Base-by-base conservation (phyloP, 805 yeast genomes). In the Ogataea pini region DNA sequence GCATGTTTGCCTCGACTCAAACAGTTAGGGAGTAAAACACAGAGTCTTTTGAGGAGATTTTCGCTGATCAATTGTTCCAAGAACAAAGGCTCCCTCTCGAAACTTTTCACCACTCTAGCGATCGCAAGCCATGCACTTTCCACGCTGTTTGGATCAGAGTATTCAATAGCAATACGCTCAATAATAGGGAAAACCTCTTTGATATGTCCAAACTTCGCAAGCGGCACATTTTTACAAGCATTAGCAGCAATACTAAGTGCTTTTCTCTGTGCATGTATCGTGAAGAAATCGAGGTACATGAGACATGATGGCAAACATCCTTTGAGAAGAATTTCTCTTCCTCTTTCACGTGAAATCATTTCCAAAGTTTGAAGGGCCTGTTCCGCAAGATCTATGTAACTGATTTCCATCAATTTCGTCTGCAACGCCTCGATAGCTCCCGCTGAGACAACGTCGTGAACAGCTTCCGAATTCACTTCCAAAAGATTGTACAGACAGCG, bases 351-450 rank as follows among this genome's bases (percentile, higher is more conserved):
- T 1, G 90, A 80, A 13, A 86, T 79, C 63, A 79, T 72, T 60
- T 85, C 91, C 39, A 86, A 68, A 0, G 91, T 82, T 59, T 85
- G 91, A 34, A 90, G 68, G 0, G 90, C 89, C 66, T 91, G 97
- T 62, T 92, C 99, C 0, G 96, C 96, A 46, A 92, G 72, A 63
- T 92, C 99, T 46, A 92, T 91, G 61, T 80, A 91, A 46, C 83
- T 81, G 14, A 92, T 84, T 52, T 89, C 95, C 48, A 79, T 60
- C 31, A 94, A 65, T 51, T 86, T 86, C 5, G 73, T 70, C 55
- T 85, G 79, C 20, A 94, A 71, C 0, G 79, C 81, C 37, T 81
- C 83, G 7, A 90, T 76, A 0, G 84, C 85, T 33, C 85, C 85
- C 14, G 79, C 79, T 17, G 76, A 71, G 2, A 89, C 83, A 3